A percentile compares a stretch with the other conserved stretches of the same genome.
Conservation (phyloP, 208 protist genomes). For the Leishmania martiniquensis region DNA sequence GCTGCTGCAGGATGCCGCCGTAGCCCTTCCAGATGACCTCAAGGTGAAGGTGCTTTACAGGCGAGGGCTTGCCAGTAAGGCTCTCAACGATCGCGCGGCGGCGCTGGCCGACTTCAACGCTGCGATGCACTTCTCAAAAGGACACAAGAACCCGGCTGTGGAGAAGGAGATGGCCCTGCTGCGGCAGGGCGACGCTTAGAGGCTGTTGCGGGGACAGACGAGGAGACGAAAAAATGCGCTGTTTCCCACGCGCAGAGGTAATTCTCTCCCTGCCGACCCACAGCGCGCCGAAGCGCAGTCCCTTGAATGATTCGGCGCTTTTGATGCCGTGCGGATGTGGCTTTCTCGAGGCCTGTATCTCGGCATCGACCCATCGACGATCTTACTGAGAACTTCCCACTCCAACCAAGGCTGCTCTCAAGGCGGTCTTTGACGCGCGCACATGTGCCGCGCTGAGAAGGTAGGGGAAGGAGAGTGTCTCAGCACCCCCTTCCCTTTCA, state of each 20-base stretch:
- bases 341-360: background rate
- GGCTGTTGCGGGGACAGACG: background rate
- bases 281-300: background rate
- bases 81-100: conserved; percentile 50
- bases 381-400: background rate
- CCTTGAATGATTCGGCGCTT: background rate
- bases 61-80: conserved; percentile 70
- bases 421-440: background rate
- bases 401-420: too few relatives aligned
- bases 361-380: background rate
- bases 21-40: conserved; percentile 37
- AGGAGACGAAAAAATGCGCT: background rate
- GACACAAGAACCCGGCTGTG: conserved; percentile 39
- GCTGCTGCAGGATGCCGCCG: conserved; percentile 64
- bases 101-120: conserved; percentile 77
- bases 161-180: conserved; percentile 60
- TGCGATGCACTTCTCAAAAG: conserved; percentile 65
- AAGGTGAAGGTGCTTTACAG: conserved; percentile 86
- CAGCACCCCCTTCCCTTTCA: too few relatives aligned
- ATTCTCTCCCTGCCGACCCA: background rate
- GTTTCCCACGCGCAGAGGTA: background rate
- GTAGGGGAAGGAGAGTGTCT: too few relatives aligned
- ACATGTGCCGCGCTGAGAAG: background rate
- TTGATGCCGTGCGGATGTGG: background rate
- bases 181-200: background rate